These are phyloP conservation scores for Alternaria arborescens DNA, from an alignment of 2,329 filamentous ascomycete genomes.

Conservation along the genomic window DNA sequence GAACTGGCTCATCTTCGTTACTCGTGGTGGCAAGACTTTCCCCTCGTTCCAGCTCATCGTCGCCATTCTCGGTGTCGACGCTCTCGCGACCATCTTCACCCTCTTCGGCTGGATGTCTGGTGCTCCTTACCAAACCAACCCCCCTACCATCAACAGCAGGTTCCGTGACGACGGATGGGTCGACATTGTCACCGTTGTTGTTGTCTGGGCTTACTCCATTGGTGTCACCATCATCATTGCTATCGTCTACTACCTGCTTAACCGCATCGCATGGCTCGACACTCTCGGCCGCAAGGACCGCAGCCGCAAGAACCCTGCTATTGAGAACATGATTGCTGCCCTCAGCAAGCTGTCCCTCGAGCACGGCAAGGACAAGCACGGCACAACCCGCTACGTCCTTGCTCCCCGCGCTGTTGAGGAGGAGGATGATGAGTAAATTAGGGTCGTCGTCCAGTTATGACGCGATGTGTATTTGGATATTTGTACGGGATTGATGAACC, in stretches of 20 bases:
- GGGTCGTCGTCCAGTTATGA: slow-evolving; percentile 29
- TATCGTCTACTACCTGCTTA: slow-evolving; percentile 70
- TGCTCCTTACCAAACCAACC: slow-evolving; percentile 53
- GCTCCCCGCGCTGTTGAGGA: slow-evolving; percentile 58
- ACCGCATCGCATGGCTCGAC: slow-evolving; percentile 66
- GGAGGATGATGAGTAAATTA: slow-evolving; percentile 57
- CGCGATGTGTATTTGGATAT: slow-evolving; percentile 39
- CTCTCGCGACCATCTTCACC: slow-evolving; percentile 75
- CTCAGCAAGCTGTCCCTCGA: slow-evolving; percentile 70
- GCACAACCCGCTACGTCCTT: slow-evolving; percentile 56
- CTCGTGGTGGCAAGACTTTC: slow-evolving; percentile 71
- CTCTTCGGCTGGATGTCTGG: slow-evolving; percentile 78
- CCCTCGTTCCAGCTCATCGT: slow-evolving; percentile 77
- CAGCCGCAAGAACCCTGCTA: slow-evolving; percentile 67
- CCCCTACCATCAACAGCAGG: slow-evolving; percentile 51
- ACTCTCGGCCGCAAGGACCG: slow-evolving; percentile 71
- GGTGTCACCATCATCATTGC: slow-evolving; percentile 71
- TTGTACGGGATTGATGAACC: slow-evolving; percentile 37
- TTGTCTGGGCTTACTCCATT: slow-evolving; percentile 72
- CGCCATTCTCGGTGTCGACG: slow-evolving; percentile 76
- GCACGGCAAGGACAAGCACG: slow-evolving; percentile 63
- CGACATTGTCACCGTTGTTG: slow-evolving; percentile 71
- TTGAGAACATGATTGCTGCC: slow-evolving; percentile 72
- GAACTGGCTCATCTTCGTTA: slow-evolving; percentile 65
- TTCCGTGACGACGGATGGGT: slow-evolving; percentile 61